A percentile compares a stretch with the other conserved stretches of the same genome.
Evolutionary conservation across 2,329 filamentous ascomycete species (phyloP).

Genomic region (Didymella lethalis): DNA sequence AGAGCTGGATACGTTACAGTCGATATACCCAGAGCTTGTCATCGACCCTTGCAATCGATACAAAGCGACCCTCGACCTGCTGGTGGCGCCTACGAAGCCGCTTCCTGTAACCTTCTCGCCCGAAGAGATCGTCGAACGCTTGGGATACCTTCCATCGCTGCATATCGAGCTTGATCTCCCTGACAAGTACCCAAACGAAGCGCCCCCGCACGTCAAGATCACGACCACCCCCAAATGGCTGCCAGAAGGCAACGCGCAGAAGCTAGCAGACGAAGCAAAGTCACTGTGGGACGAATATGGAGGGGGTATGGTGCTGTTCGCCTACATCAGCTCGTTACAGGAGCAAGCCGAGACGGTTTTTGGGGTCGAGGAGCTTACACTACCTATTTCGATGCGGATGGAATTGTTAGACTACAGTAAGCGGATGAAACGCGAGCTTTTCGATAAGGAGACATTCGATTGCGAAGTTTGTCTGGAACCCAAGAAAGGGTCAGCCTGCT

Average conservation of each 20-base stretch:
- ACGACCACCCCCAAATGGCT: conserved; percentile 63
- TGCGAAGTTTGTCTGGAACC: conserved; percentile 91
- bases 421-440: conserved; percentile 74
- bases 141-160: conserved; percentile 66
- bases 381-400: conserved; percentile 66
- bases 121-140: conserved; percentile 52
- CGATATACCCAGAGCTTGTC: conserved; percentile 69
- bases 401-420: conserved; percentile 80
- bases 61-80: conserved; percentile 62
- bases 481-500: conserved; percentile 84
- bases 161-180: conserved; percentile 62
- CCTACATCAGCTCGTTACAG: conserved; percentile 68
- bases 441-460: conserved; percentile 84
- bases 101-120: conserved; percentile 48
- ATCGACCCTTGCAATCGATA: conserved; percentile 55
- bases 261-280: conserved; percentile 57
- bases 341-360: conserved; percentile 65
- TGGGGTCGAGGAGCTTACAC: conserved; percentile 57
- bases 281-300: conserved; percentile 68
- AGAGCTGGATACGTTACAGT: conserved; percentile 66
- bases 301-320: conserved; percentile 63
- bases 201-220: conserved; percentile 60
- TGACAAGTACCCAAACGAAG: conserved; percentile 62
- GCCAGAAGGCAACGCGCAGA: conserved; percentile 53
- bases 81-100: conserved; percentile 62